These are phyloP conservation scores for Stemphylium vesicarium DNA, from an alignment of 2,329 filamentous ascomycete species.

Conservation along the genomic window DNA sequence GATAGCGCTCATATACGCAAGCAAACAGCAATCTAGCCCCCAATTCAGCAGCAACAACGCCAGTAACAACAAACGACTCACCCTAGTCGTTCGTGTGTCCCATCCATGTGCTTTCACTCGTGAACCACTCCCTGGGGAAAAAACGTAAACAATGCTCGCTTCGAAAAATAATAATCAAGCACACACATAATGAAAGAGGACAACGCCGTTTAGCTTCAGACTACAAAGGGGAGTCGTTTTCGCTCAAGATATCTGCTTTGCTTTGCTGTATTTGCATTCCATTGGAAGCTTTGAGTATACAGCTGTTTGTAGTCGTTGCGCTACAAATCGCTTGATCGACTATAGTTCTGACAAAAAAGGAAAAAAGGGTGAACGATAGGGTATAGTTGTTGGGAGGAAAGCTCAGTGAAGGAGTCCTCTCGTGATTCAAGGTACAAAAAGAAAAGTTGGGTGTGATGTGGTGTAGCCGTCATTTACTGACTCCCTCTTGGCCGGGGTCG, in stretches of 20 bases:
- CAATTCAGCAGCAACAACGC: constrained; percentile 4
- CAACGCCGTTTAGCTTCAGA: constrained; percentile 1
- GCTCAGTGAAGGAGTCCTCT: not conserved
- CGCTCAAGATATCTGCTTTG: constrained; percentile 1
- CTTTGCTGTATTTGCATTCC: not conserved
- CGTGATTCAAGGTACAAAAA: constrained; percentile 1
- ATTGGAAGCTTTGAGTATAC: not conserved
- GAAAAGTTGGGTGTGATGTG: not conserved
- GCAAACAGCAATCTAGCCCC: not conserved
- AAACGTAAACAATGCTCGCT: constrained; percentile 9
- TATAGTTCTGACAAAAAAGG: not conserved
- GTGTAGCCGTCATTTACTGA: not conserved
- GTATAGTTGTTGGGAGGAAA: constrained; percentile 8
- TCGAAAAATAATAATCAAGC: not conserved
- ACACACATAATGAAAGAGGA: not conserved
- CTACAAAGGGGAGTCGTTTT: not conserved
- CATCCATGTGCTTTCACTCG: constrained; percentile 4
- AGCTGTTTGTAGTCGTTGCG: not conserved
- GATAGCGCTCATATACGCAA: constrained; percentile 1
- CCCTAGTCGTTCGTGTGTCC: not conserved
- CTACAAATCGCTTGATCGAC: not conserved
- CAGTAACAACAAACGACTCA: not conserved
- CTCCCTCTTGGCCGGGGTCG: constrained; percentile 17
- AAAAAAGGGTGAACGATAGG: constrained; percentile 5
- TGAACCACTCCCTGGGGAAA: not conserved